Evolutionary conservation across 2,329 filamentous ascomycete species (phyloP).

Genomic region (Claviceps digitariae): DNA sequence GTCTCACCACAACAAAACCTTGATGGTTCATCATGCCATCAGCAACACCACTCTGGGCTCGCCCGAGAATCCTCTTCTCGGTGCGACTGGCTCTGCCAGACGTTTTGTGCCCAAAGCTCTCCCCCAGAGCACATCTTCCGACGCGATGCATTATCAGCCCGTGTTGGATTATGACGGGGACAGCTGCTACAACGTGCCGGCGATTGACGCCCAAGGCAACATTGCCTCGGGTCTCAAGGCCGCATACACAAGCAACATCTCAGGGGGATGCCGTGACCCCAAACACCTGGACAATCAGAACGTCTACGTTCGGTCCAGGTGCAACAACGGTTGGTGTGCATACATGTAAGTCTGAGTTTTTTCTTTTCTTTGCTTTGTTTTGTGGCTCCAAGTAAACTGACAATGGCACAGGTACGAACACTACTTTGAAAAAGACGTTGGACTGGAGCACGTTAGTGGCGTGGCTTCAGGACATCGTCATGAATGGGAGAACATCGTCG

Average conservation of each 20-base stretch:
- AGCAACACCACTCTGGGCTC: too few species aligned
- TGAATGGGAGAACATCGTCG: slow-evolving; percentile 14
- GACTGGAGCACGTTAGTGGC: slow-evolving; percentile 1
- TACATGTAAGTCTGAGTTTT: slow-evolving; percentile 10
- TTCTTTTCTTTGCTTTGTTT: not conserved
- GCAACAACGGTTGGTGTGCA: slow-evolving; percentile 15
- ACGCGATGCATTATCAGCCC: slow-evolving; percentile 6
- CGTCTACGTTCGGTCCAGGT: slow-evolving; percentile 12
- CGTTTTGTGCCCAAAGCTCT: not conserved
- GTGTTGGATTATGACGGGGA: slow-evolving; percentile 7
- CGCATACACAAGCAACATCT: not conserved
- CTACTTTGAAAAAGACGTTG: slow-evolving; percentile 14
- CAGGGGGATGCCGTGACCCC: slow-evolving; percentile 8
- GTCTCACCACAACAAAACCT: too few species aligned
- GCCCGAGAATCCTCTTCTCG: not conserved
- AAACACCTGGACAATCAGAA: slow-evolving; percentile 11
- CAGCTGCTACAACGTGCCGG: slow-evolving; percentile 15
- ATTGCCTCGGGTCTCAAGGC: slow-evolving; percentile 15
- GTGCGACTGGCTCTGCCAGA: too few species aligned
- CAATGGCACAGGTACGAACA: slow-evolving; percentile 7
- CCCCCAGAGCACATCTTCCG: not conserved
- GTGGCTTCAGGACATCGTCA: slow-evolving; percentile 10
- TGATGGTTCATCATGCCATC: too few species aligned
- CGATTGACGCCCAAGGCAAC: slow-evolving; percentile 19
- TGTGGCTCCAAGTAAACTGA: not conserved